Evolutionary conservation across 2,329 filamentous ascomycete species (phyloP), one percentile per base, ranked within the genome.

Genomic region (Fusarium poae): DNA sequence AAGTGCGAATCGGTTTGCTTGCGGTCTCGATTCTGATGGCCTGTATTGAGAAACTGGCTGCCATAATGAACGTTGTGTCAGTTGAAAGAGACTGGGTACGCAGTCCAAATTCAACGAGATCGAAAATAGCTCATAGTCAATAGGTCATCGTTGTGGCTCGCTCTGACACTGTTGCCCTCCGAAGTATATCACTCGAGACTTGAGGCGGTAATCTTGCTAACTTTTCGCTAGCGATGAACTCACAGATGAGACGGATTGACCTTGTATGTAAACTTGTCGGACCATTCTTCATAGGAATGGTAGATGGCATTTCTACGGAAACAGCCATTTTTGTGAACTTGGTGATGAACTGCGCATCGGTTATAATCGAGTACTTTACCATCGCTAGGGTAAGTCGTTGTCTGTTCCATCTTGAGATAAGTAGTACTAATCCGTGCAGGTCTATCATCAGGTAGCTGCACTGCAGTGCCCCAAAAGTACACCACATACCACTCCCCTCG

Each of bases 1-100:
- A 53, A 23, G 29, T 70, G 7, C 55, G 70, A 30, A 53, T 50
- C 12, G 64, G 68, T 4, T 62, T 82, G 16, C 77, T 85, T 39
- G 75, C 72, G 0, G 32, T 77, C 0, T 58, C 83, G 4, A 82
- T 85, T 0, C 20, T 86, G 1, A 78, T 92, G 44, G 89, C 89
- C 1, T 91, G 90, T 57, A 72, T 90, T 2, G 92, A 94, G 77
- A 94, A 93, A 75, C 77, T 92, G 11, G 83, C 82, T 16, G 83
- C 88, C 2, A 83, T 89, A 8, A 83, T 88, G 75, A 93, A 93
- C 74, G 82, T 87, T 1, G 86, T 93, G 1, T 82, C 91, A 0
- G 84, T 94, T 0, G 91, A 93, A 76, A 82, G 88, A 72, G 91
- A 94, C 71, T 93, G 91, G 91, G 84, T 88, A 67, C 20, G 73